Conservation (phyloP, 2,329 filamentous ascomycete species). For the Penicillium oxalicum region DNA sequence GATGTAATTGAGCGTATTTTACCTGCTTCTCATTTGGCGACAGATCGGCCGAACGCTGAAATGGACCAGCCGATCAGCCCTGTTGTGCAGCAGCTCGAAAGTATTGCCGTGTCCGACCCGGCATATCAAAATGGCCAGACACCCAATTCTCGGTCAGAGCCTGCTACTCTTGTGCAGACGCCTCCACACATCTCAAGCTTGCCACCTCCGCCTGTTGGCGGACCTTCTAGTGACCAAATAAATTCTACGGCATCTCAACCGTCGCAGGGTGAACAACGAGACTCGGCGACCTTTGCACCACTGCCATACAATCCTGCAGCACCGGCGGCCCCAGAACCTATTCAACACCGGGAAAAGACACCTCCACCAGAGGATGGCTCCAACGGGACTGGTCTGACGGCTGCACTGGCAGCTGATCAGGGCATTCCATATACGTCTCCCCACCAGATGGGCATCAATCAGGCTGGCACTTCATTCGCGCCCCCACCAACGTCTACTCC, state of each 20-base stretch:
- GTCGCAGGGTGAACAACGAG: constrained; percentile 20
- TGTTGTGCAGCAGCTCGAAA: constrained; percentile 59
- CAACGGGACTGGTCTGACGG: constrained; percentile 41
- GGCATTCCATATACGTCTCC: constrained; percentile 28
- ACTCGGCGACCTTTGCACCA: constrained; percentile 41
- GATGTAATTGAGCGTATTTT: constrained; percentile 39
- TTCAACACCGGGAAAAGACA: constrained; percentile 60
- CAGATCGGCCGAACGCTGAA: constrained; percentile 41
- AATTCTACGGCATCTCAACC: constrained; percentile 7
- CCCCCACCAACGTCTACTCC: constrained; percentile 18
- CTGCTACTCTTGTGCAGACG: constrained; percentile 15
- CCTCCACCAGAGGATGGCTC: constrained; percentile 55
- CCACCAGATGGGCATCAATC: constrained; percentile 17
- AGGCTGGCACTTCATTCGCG: constrained; percentile 17
- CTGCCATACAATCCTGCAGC: constrained; percentile 62
- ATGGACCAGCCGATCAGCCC: constrained; percentile 47
- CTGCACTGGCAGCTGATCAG: constrained; percentile 38
- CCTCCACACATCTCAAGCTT: constrained; percentile 19
- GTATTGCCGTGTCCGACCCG: constrained; percentile 52
- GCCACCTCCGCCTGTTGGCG: constrained; percentile 24
- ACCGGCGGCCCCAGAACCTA: constrained; percentile 59
- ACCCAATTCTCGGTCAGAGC: constrained; percentile 32
- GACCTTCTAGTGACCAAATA: constrained; percentile 13
- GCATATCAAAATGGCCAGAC: constrained; percentile 43
- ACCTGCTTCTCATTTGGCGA: constrained; percentile 41